Evolutionary conservation across 2,329 filamentous ascomycete genomes (phyloP).

Genomic region (Torrubiellomyces zombiae): DNA sequence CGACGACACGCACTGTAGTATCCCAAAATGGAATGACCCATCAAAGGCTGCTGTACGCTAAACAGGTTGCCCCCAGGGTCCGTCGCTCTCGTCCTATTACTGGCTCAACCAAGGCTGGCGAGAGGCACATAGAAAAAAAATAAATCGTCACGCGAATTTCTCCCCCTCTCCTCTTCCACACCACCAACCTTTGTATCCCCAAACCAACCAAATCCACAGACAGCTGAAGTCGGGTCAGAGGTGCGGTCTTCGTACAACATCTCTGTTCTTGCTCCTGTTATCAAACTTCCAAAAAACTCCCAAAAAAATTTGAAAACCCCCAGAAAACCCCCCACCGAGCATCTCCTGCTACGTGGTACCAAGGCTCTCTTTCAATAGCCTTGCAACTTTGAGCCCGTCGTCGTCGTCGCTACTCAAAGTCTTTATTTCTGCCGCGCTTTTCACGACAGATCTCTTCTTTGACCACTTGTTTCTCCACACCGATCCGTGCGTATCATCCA

Average conservation of each 20-base stretch:
- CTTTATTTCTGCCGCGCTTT: no score
- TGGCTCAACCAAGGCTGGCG: no score
- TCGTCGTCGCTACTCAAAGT: conserved; percentile 5
- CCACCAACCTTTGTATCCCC: conserved; percentile 33
- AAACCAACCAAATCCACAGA: conserved; percentile 22
- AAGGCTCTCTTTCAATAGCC: no score
- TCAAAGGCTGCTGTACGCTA: no score
- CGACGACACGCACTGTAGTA: no score
- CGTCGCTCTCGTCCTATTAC: no score
- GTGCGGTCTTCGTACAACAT: conserved; percentile 41
- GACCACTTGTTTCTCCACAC: no score
- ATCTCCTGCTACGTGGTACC: no score
- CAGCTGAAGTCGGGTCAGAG: conserved; percentile 34
- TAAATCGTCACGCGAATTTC: conserved; percentile 18
- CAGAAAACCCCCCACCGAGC: conserved; percentile 44
- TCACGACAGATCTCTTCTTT: no score
- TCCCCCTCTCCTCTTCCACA: conserved; percentile 23
- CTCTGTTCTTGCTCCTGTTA: conserved; percentile 42
- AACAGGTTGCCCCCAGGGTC: no score
- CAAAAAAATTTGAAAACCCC: conserved; percentile 45
- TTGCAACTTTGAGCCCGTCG: conserved; percentile 5
- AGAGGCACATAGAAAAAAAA: conserved; percentile 17
- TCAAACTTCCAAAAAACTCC: conserved; percentile 32
- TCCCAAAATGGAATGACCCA: no score
- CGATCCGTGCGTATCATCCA: no score